A percentile compares a stretch with the other conserved stretches of the same genome.
phyloP scores from a whole-genome alignment of 352 stramenopile species.

The Plasmopara muralis region DNA sequence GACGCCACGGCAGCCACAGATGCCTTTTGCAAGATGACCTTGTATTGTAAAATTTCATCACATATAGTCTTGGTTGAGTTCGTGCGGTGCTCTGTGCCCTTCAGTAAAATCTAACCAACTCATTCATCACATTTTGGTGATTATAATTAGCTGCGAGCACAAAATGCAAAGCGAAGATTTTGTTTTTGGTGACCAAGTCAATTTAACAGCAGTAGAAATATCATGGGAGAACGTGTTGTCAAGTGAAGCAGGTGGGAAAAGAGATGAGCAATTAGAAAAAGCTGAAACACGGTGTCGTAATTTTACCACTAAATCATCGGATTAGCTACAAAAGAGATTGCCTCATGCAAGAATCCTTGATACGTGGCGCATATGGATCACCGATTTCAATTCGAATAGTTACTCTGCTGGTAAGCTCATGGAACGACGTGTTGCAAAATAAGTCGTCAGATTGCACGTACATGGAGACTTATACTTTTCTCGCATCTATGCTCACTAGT shows the following conservation, averaged over 20 bases:
- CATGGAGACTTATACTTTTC: too few species aligned
- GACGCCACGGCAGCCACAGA: constrained; percentile 71
- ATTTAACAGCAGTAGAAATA: not conserved
- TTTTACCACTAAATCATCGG: constrained; percentile 1
- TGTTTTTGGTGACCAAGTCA: not conserved
- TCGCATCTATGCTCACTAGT: too few species aligned
- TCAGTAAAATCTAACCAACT: constrained; percentile 23
- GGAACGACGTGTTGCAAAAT: not conserved
- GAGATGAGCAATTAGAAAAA: constrained; percentile 3
- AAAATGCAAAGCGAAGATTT: constrained; percentile 5
- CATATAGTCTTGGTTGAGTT: too few species aligned
- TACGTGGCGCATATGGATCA: constrained; percentile 52
- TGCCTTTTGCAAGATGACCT: constrained; percentile 47
- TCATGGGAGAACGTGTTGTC: not conserved
- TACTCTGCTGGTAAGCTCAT: constrained; percentile 49
- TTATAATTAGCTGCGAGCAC: not conserved
- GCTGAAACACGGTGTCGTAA: constrained; percentile 5
- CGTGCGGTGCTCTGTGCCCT: constrained; percentile 3
- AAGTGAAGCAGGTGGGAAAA: constrained; percentile 1
- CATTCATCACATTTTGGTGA: constrained; percentile 2
- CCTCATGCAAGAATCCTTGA: constrained; percentile 23
- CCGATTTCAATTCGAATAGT: constrained; percentile 73
- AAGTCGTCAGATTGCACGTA: too few species aligned
- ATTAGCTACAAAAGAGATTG: constrained; percentile 1
- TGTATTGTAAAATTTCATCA: too few species aligned